Evolutionary conservation across 2,329 filamentous ascomycete species (phyloP), one percentile per base, ranked within the genome.

Genomic region (Paraphaeosphaeria minitans): DNA sequence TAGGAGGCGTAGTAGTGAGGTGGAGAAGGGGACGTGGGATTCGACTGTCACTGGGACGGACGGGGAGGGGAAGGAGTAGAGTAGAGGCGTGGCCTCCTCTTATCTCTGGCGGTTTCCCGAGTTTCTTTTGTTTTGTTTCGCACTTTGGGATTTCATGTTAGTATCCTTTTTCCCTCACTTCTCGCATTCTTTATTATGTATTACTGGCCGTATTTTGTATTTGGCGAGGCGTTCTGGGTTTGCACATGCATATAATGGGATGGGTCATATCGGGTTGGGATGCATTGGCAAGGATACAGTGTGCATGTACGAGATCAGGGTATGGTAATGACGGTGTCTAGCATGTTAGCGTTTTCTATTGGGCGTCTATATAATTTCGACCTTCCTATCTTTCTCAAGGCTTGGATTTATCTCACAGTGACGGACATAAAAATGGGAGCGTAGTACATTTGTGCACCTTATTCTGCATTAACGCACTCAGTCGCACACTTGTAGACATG

Each of bases 1-100:
- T 45, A 52, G 56, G 39, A 56, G 50, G 35, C 50, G 53, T 39
- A 56, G 49, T 43, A 37, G 21, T 31, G 51, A 53, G 13, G 39
- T 33, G 37, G 52, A 37, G 4, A n/a, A 24, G 37, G 52, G 51
- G 39, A 58, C 43, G 13, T 55, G 51, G 54, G 51, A 53, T 24
- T 27, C 39, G 29, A 53, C 27, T 22, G 31, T 41, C 9, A n/a
- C 50, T 21, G 24, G 9, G 16, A 9, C 14, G 37, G 49, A 22
- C 5, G 35, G 29, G n/a, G 47, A 31, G 29, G 29, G 4, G 4
- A 49, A 41, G 48, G 48, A 6, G 35, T n/a, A 41, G 35, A 21
- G 21, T 12, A 41, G 33, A 19, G 24, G 14, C 24, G 6, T 41
- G n/a, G 33, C 21, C 31, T 22, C 33, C 22, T 41, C 37, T n/a